Conservation (phyloP, 208 protist genomes). For the Leishmania martiniquensis region DNA sequence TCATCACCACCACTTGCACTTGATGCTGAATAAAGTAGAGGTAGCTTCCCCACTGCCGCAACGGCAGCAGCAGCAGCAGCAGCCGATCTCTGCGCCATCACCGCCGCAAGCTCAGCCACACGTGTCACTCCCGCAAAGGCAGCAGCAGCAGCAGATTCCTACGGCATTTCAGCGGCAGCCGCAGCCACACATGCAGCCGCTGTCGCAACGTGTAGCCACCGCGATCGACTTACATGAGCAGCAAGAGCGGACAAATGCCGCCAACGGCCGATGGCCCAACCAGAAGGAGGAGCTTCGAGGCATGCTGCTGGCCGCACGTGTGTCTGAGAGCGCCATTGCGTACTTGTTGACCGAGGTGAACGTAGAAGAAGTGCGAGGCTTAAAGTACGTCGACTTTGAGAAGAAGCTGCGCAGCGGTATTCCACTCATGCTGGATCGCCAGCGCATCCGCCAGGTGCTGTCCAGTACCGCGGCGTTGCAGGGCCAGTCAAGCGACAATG, state of each 20-base stretch:
- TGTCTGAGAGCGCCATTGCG: constrained; percentile 29
- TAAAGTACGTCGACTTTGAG: constrained; percentile 35
- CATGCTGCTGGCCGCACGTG: constrained; percentile 21
- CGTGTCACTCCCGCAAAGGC: constrained; percentile 13
- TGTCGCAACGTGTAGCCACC: constrained; percentile 6
- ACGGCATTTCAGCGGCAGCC: background rate
- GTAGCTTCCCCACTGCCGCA: background rate
- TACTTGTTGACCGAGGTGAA: constrained; percentile 18
- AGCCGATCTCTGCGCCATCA: background rate
- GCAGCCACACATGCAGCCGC: constrained; percentile 10
- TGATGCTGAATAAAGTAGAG: constrained; percentile 16
- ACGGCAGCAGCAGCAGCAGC: constrained; percentile 6
- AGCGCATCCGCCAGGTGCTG: constrained; percentile 32
- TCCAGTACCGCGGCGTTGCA: background rate
- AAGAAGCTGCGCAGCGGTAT: constrained; percentile 23
- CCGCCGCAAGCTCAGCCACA: background rate
- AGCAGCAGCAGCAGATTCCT: background rate
- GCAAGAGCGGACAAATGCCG: constrained; percentile 4
- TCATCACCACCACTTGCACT: constrained; percentile 38
- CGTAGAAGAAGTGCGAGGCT: constrained; percentile 28
- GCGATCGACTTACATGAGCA: constrained; percentile 6
- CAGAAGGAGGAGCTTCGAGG: constrained; percentile 38
- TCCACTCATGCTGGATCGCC: constrained; percentile 26
- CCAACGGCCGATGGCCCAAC: constrained; percentile 21
- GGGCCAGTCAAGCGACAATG: constrained; percentile 1